Evolutionary conservation across 1,284 basidiomycete genomes (phyloP), one percentile per base, ranked within the genome.

Genomic region (Ganoderma leucocontextum): DNA sequence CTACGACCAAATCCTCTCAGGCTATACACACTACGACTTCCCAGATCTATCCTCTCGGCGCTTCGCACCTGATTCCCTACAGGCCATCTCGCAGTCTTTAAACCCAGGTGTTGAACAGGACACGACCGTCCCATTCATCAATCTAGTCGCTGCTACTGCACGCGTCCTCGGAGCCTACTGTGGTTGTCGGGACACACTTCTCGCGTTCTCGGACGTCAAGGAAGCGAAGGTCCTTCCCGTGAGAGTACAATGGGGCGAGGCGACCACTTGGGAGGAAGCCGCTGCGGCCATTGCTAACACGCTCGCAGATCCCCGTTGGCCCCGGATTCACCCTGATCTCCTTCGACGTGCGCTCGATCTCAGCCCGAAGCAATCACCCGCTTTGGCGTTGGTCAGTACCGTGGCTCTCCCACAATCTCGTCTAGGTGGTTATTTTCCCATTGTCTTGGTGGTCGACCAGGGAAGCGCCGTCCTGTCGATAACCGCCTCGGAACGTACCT

Each of bases 151-250:
- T 9, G 79, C 80, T 6, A 74, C 83, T 52, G 79, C 78, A 5
- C 77, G 80, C 15, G 72, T 83, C 35, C 74, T 86, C 10, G 84
- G 82, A 41, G 73, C 77, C 49, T 85, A 85, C 71, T 82, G 80
- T 65, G 80, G 78, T 42, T 75, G 72, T 36, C 75, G 76, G 2
- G 83, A 86, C 70, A 71, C 86, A 6, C 75, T 85, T 4, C 64
- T 86, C 39, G 82, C 78, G n/a, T 61, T 82, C 52, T 74, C 70
- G 62, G 67, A 68, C 41, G 71, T 58, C 39, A 63, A 65, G 36
- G 67, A 71, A 39, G 69, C 74, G 12, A 60, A 64, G 9, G 44
- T 74, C 47, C 70, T 67, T n/a, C 78, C 81, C 44, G 73, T 84
- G 55, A 77, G 82, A 33, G 70, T 84, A 17, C 59, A 63, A 33